These are phyloP conservation scores for Nitzschia sp. DNA, from an alignment of 108 stramenopile genomes.

Conservation along the genomic window DNA sequence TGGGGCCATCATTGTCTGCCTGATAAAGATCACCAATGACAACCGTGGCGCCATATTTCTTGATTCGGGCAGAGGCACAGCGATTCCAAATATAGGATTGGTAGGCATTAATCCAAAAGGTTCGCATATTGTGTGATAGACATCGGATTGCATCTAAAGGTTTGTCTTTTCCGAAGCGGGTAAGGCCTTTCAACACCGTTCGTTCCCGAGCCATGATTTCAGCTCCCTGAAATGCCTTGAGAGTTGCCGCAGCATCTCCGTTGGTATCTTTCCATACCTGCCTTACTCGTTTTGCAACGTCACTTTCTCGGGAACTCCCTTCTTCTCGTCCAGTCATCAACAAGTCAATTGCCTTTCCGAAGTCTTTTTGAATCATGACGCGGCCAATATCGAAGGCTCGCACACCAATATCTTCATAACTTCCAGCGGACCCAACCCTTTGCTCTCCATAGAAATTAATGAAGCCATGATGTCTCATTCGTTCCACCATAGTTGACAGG, in stretches of 20 bases:
- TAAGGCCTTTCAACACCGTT: slow-evolving; percentile 64
- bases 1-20: slow-evolving; percentile 15
- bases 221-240: slow-evolving; percentile 58
- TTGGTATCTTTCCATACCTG: slow-evolving; percentile 56
- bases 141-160: slow-evolving; percentile 66
- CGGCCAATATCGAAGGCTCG: slow-evolving; percentile 78
- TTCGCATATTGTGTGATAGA: slow-evolving; percentile 54
- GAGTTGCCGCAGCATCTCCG: slow-evolving; percentile 54
- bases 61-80: slow-evolving; percentile 63
- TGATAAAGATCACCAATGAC: slow-evolving; percentile 67
- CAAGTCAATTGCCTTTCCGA: slow-evolving; percentile 60
- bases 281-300: slow-evolving; percentile 45
- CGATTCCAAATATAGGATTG: slow-evolving; percentile 86
- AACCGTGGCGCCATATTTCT: slow-evolving; percentile 46
- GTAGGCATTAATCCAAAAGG: slow-evolving; percentile 80
- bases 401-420: slow-evolving; percentile 50
- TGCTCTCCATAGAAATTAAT: slow-evolving; percentile 90
- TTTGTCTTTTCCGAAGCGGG: slow-evolving; percentile 56
- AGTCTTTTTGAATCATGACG: slow-evolving; percentile 70
- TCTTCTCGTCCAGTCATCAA: slow-evolving; percentile 64
- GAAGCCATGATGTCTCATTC: slow-evolving; percentile 62
- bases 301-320: slow-evolving; percentile 37
- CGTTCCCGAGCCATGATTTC: slow-evolving; percentile 67
- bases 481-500: slow-evolving; percentile 49
- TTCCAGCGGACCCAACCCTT: slow-evolving; percentile 74